Evolutionary conservation across 768 basidiomycete species (phyloP), one percentile per base, ranked within the genome.

Genomic region (Lactarius psammicola): DNA sequence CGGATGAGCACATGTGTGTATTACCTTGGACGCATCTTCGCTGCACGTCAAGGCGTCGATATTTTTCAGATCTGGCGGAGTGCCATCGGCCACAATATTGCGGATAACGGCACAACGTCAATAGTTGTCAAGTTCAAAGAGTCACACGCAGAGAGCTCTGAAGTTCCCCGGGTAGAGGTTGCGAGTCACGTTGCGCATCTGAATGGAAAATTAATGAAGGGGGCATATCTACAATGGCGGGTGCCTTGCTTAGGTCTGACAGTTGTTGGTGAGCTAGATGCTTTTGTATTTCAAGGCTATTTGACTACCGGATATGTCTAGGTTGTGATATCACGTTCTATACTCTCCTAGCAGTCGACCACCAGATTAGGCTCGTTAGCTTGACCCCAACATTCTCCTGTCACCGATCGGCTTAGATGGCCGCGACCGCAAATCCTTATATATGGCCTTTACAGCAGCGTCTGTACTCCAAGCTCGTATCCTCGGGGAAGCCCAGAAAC

Each of bases 21-120:
- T 11, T 4, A 23, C 5, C 23, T 46, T 6, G 4, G 2, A 1
- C 0, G 5, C 1, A 46, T 46, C 23, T 46, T 46, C 4, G 10
- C 10, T 10, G n/a, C 46, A 11, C 46, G 46, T 13, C 0, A 2
- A 2, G n/a, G n/a, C 0, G 13, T 4, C 1, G 3, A 0, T 10
- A 46, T 46, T 46, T n/a, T n/a, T 46, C 10, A 5, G 0, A 46
- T 46, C n/a, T 23, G 0, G 1, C 3, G n/a, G 4, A 23, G 46
- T 5, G n/a, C 3, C 11, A 46, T 46, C 1, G 44, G 44, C 44
- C n/a, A 46, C 46, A 23, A 46, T 23, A 4, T 46, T 11, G 46
- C n/a, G 46, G 1, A 0, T 0, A 1, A 23, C 23, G 46, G 46
- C 10, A 46, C 46, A 5, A 46, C 8, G 10, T 46, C 46, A 3